Evolutionary conservation across 75 land plant species (phyloP).

Genomic region (Larix kaempferi): DNA sequence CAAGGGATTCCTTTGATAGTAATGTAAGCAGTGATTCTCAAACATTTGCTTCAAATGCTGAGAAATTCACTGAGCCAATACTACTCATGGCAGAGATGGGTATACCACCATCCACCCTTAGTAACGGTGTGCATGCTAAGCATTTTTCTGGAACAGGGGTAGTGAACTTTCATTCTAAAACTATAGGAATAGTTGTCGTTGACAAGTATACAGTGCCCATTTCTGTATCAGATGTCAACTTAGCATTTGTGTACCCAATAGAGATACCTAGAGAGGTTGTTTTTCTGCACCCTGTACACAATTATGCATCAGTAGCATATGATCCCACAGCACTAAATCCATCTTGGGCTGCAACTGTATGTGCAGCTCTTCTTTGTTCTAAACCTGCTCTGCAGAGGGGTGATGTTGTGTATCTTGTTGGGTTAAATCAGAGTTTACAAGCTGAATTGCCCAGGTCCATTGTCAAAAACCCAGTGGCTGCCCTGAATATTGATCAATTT

Average conservation of each 20-base stretch:
- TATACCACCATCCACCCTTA: slow-evolving; percentile 46
- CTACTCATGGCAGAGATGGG: slow-evolving; percentile 44
- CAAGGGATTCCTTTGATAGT: no score
- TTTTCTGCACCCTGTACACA: slow-evolving; percentile 42
- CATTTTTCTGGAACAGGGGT: slow-evolving; percentile 41
- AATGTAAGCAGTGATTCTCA: neutral
- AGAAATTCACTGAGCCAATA: slow-evolving; percentile 28
- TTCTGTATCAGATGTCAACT: slow-evolving; percentile 41
- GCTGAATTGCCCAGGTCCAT: no score
- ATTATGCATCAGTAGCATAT: slow-evolving; percentile 41
- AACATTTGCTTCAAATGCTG: slow-evolving; percentile 22
- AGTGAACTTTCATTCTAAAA: slow-evolving; percentile 32
- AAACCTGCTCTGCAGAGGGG: neutral
- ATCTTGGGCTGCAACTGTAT: slow-evolving; percentile 28
- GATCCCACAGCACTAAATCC: slow-evolving; percentile 21
- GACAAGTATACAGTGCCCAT: slow-evolving; percentile 47
- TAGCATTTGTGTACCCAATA: slow-evolving; percentile 38
- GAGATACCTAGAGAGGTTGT: slow-evolving; percentile 42
- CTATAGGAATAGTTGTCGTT: slow-evolving; percentile 34
- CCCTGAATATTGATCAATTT: no score
- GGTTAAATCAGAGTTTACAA: no score
- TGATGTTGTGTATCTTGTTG: no score
- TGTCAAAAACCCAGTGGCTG: no score
- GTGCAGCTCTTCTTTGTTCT: slow-evolving; percentile 23
- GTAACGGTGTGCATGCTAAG: slow-evolving; percentile 42